Evolutionary conservation across 1,284 basidiomycete genomes (phyloP).

Genomic region (Rhodotorula glutinis): DNA sequence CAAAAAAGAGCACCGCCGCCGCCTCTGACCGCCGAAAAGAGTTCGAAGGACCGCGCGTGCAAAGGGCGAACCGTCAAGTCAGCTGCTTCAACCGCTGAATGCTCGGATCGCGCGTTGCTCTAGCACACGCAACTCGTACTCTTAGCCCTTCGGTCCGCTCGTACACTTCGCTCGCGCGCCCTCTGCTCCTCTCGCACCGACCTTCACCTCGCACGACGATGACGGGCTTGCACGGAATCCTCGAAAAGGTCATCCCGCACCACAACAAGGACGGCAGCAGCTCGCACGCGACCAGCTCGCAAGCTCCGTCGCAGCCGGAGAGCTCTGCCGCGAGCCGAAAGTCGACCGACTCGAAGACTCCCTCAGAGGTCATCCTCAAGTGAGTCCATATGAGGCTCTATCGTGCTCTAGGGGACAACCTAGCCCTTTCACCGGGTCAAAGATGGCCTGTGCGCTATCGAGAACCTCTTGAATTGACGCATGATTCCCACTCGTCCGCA

Average conservation of each 20-base stretch:
- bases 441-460: too few relatives aligned
- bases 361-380: conserved; percentile 17
- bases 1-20: too few relatives aligned
- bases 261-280: conserved; percentile 2
- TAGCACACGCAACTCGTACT: neutral
- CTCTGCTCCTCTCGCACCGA: neutral
- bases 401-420: neutral
- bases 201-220: neutral
- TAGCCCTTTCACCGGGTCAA: too few relatives aligned
- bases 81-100: neutral
- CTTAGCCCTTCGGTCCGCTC: neutral
- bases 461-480: neutral
- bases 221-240: conserved; percentile 22
- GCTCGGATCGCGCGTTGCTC: neutral
- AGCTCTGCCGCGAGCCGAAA: conserved; percentile 5
- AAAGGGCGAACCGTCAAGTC: too few relatives aligned
- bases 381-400: neutral
- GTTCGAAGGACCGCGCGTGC: too few relatives aligned
- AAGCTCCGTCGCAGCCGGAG: neutral
- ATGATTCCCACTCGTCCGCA: neutral
- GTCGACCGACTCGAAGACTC: conserved; percentile 14
- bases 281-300: conserved; percentile 16
- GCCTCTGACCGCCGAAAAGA: too few relatives aligned
- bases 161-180: neutral
- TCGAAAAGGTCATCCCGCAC: conserved; percentile 16